phyloP scores from a whole-genome alignment of 164 flowering plant genomes.

The Houttuynia cordata region DNA sequence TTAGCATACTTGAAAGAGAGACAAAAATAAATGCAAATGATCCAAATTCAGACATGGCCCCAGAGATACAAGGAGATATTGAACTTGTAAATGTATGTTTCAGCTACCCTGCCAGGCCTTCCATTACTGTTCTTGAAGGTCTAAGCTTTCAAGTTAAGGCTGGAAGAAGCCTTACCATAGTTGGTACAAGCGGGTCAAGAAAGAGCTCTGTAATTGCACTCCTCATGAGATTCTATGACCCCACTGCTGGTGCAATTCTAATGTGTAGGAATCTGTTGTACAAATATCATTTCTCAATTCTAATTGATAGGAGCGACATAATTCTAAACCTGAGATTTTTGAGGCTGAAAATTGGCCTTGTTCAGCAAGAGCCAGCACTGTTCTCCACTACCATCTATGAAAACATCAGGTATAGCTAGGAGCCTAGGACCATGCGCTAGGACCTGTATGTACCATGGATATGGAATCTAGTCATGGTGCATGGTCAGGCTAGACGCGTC shows the following conservation, averaged over 20 bases:
- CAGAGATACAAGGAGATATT: slow-evolving; percentile 42
- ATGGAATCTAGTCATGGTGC: too few relatives aligned
- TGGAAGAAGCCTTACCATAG: slow-evolving; percentile 69
- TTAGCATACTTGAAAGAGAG: slow-evolving; percentile 39
- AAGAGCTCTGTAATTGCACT: slow-evolving; percentile 61
- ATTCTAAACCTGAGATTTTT: slow-evolving; percentile 42
- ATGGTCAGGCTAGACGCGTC: too few relatives aligned
- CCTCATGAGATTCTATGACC: slow-evolving; percentile 65
- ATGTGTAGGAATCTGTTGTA: too few relatives aligned
- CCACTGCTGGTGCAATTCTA: slow-evolving; percentile 35
- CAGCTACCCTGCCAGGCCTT: slow-evolving; percentile 60
- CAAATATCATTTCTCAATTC: too few relatives aligned
- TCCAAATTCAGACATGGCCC: slow-evolving; percentile 21
- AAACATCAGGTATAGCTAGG: slow-evolving; percentile 31
- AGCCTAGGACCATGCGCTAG: too few relatives aligned
- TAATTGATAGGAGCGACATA: slow-evolving; percentile 50
- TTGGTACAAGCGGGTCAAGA: slow-evolving; percentile 83
- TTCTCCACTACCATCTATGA: slow-evolving; percentile 72
- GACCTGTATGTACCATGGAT: too few relatives aligned
- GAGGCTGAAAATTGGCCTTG: slow-evolving; percentile 49
- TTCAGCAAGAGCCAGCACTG: slow-evolving; percentile 75
- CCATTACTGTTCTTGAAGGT: slow-evolving; percentile 32
- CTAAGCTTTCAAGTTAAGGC: slow-evolving; percentile 33
- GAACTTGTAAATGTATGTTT: slow-evolving; percentile 51
- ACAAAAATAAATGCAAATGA: slow-evolving; percentile 38